phyloP scores from a whole-genome alignment of 2,329 filamentous ascomycete species.

The Cordyceps tenuipes region DNA sequence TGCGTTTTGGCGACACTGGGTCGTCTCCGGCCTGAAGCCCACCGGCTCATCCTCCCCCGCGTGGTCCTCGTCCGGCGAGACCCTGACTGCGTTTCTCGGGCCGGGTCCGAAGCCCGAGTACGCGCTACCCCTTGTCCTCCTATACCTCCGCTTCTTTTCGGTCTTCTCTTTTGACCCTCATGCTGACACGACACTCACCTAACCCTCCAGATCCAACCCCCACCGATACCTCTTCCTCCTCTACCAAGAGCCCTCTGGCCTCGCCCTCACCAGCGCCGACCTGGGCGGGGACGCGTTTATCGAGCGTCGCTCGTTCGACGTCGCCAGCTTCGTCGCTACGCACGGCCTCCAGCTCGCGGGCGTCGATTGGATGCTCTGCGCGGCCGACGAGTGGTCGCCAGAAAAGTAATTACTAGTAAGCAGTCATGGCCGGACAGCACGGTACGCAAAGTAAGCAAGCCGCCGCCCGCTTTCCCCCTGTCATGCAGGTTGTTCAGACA shows the following conservation, averaged over 20 bases:
- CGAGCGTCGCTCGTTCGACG: conserved; percentile 34
- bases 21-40: conserved; percentile 28
- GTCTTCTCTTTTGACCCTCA: too few species aligned
- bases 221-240: conserved; percentile 39
- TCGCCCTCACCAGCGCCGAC: conserved; percentile 28
- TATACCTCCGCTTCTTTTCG: not conserved
- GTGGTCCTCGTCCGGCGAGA: conserved; percentile 9
- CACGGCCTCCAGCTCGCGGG: conserved; percentile 31
- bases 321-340: conserved; percentile 23
- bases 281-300: conserved; percentile 35
- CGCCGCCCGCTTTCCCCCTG: too few species aligned
- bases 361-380: conserved; percentile 39
- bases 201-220: conserved; percentile 33
- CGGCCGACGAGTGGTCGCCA: conserved; percentile 33
- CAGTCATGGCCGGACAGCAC: too few species aligned
- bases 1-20: conserved; percentile 47
- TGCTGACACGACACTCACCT: too few species aligned
- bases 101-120: conserved; percentile 40
- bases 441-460: not conserved
- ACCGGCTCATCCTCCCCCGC: not conserved
- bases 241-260: conserved; percentile 30
- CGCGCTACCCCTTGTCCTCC: not conserved
- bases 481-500: not conserved
- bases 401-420: not conserved
- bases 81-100: conserved; percentile 34